Percentiles rank a stretch among this genome's conserved stretches.
phyloP scores from a whole-genome alignment of 768 basidiomycete species.

The Astraeus odoratus region DNA sequence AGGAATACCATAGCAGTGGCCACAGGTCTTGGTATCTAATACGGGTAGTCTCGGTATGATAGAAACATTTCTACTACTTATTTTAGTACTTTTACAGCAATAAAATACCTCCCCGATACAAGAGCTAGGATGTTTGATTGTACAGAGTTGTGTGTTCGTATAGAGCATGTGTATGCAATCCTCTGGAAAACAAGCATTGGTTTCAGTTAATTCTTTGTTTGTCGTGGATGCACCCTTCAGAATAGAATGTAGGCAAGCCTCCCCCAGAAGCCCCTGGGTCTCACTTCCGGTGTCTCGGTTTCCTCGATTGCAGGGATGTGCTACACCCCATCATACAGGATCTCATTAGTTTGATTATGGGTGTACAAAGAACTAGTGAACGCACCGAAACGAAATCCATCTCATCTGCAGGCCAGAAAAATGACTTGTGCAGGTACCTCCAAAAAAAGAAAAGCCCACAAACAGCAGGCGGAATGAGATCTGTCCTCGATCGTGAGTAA shows the following conservation, averaged over 20 bases:
- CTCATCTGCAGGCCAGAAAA: not conserved
- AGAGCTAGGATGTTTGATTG: too few species aligned
- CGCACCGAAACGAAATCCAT: not conserved
- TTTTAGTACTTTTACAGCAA: too few species aligned
- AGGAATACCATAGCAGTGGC: not conserved
- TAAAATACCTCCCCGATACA: too few species aligned
- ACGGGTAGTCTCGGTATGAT: too few species aligned
- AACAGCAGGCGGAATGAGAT: not conserved
- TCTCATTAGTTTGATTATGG: not conserved
- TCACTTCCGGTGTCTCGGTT: conserved; percentile 2
- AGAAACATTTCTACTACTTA: too few species aligned
- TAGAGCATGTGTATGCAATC: too few species aligned
- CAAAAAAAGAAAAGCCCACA: not conserved
- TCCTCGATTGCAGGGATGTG: conserved; percentile 6
- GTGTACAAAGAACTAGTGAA: not conserved
- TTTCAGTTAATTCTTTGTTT: too few species aligned
- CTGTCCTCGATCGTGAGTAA: not conserved
- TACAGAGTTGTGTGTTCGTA: too few species aligned
- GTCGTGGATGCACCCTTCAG: not conserved
- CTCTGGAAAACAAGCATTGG: too few species aligned
- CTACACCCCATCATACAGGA: not conserved
- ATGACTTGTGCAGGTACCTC: not conserved
- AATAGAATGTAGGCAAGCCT: conserved; percentile 2
- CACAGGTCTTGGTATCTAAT: not conserved
- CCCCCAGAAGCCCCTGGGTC: conserved; percentile 4